Conservation (phyloP, 768 basidiomycete species). For the Suillus occidentalis region DNA sequence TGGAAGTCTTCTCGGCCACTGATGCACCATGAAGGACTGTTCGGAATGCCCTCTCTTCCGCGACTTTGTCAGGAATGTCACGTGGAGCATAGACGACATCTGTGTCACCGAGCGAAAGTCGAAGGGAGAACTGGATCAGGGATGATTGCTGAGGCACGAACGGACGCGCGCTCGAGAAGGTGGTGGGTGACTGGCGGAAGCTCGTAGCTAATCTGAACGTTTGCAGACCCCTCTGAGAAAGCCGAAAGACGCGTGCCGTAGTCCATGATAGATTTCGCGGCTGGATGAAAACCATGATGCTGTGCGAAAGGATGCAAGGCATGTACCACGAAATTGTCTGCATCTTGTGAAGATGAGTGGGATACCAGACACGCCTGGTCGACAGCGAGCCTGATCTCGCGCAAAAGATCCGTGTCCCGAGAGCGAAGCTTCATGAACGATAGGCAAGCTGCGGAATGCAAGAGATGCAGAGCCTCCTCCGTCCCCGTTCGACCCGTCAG, state of each 20-base stretch:
- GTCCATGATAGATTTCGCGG: not conserved
- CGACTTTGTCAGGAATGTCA: not conserved
- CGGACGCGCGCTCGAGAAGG: not conserved
- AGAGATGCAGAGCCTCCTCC: conserved; percentile 41
- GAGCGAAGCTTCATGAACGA: conserved; percentile 40
- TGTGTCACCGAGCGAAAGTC: not conserved
- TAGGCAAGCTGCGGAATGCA: conserved; percentile 36
- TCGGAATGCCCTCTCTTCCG: not conserved
- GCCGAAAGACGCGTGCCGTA: not conserved
- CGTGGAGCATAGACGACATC: not conserved
- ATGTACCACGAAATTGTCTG: conserved; percentile 29
- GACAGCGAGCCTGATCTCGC: conserved; percentile 33
- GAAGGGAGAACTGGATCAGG: not conserved
- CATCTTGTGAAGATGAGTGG: conserved; percentile 37
- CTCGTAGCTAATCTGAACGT: not conserved
- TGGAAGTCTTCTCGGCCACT: not conserved
- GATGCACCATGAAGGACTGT: not conserved
- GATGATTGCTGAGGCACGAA: conserved; percentile 2
- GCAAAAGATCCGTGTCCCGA: conserved; percentile 33
- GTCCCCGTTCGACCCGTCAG: conserved; percentile 44
- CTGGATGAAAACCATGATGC: not conserved
- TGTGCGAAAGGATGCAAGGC: not conserved
- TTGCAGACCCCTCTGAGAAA: not conserved
- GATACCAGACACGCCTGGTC: conserved; percentile 40
- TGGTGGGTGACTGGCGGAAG: not conserved